phyloP scores from a whole-genome alignment of 345 rosid species.

The Acer campestre region DNA sequence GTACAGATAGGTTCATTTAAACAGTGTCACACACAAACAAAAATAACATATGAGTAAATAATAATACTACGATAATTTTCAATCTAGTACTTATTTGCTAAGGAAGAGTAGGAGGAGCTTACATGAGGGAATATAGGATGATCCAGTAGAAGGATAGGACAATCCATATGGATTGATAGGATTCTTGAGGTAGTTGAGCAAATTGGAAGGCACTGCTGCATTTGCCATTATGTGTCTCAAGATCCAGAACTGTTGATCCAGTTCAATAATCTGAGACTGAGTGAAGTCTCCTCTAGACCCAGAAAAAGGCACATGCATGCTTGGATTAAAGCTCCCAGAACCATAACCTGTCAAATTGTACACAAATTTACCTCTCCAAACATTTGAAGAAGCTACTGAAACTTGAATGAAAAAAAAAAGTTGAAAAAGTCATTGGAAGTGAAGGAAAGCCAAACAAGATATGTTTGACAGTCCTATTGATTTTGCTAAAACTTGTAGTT shows the following conservation, averaged over 20 bases:
- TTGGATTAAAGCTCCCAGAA: slow-evolving; percentile 48
- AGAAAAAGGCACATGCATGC: slow-evolving; percentile 52
- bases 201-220: slow-evolving; percentile 65
- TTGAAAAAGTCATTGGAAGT: neutral
- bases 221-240: slow-evolving; percentile 62
- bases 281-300: slow-evolving; percentile 63
- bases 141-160: slow-evolving; percentile 38
- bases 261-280: slow-evolving; percentile 67
- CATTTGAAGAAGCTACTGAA: slow-evolving; percentile 12
- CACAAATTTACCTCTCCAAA: slow-evolving; percentile 5
- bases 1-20: neutral
- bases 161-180: slow-evolving; percentile 47
- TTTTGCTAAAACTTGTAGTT: neutral
- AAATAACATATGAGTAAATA: too few relatives aligned
- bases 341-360: slow-evolving; percentile 45
- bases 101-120: slow-evolving; percentile 30
- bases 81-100: neutral
- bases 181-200: slow-evolving; percentile 56
- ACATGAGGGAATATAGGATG: slow-evolving; percentile 53
- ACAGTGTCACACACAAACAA: neutral
- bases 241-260: slow-evolving; percentile 78
- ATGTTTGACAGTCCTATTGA: slow-evolving; percentile 5
- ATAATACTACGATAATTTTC: too few relatives aligned
- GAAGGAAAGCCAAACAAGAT: slow-evolving; percentile 6
- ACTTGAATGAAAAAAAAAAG: neutral